Evolutionary conservation across 345 rosid genomes (phyloP).

Genomic region (Eutrema yunnanense): DNA sequence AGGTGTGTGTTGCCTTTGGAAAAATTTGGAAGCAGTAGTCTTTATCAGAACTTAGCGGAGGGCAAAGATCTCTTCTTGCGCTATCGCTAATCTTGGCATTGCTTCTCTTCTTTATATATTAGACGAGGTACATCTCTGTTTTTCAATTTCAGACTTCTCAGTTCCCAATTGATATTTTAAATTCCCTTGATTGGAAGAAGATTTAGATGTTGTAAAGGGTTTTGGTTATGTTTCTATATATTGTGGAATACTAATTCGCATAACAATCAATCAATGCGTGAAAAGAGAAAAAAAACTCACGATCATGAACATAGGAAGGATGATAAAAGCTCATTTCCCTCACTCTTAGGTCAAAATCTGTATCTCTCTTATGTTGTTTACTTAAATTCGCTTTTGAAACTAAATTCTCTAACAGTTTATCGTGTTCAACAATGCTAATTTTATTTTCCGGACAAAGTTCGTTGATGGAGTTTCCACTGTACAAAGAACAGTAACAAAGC

Average conservation of each 20-base stretch:
- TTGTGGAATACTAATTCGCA: neutral
- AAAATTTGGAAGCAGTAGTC: constrained; percentile 89
- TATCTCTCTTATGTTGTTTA: neutral
- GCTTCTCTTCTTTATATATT: constrained; percentile 89
- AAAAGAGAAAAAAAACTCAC: neutral
- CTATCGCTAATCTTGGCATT: constrained; percentile 89
- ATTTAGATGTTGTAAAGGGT: neutral
- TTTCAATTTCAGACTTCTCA: neutral
- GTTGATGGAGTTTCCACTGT: constrained; percentile 97
- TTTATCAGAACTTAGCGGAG: constrained; percentile 92
- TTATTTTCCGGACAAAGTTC: constrained; percentile 91
- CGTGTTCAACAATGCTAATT: constrained; percentile 99
- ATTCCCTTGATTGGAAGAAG: neutral
- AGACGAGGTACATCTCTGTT: constrained; percentile 62
- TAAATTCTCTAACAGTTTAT: constrained; percentile 51
- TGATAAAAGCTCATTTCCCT: constrained; percentile 61
- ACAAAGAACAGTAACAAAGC: constrained; percentile 81
- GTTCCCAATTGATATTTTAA: neutral
- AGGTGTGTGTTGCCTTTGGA: constrained; percentile 98
- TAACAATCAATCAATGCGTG: neutral
- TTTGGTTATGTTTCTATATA: neutral
- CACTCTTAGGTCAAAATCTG: constrained; percentile 61
- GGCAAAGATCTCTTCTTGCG: constrained; percentile 91
- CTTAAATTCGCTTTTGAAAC: neutral
- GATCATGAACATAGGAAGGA: constrained; percentile 67